Conservation (phyloP, 192 early-diverging fungal species). For the Gonapodya sp. region DNA sequence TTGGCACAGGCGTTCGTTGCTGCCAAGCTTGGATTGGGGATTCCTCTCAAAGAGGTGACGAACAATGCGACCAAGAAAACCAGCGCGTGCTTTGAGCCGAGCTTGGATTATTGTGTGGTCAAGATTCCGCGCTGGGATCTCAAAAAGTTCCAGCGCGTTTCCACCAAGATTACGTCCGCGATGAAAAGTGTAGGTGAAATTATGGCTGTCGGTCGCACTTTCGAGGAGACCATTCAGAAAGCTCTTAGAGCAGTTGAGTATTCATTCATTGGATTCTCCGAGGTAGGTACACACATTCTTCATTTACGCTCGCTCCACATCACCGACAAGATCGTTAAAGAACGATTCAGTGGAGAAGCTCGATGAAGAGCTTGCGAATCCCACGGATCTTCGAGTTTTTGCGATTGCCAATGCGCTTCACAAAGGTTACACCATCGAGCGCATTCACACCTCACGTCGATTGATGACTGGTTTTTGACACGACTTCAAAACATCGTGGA, state of each 20-base stretch:
- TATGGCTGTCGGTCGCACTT: constrained; percentile 96
- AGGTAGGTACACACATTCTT: constrained; percentile 22
- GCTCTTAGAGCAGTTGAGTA: constrained; percentile 70
- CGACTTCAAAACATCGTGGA: constrained; percentile 75
- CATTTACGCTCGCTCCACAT: not conserved
- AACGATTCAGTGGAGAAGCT: constrained; percentile 70
- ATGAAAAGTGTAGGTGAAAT: constrained; percentile 99
- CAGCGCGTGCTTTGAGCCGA: constrained; percentile 94
- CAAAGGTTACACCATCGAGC: constrained; percentile 62
- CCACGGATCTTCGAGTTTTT: constrained; percentile 77
- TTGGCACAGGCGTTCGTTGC: constrained; percentile 96
- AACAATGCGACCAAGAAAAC: constrained; percentile 91
- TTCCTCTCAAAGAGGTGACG: constrained; percentile 71
- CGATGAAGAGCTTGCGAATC: constrained; percentile 36
- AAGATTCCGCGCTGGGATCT: constrained; percentile 99
- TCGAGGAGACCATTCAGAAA: constrained; percentile 94
- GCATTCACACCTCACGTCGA: constrained; percentile 71
- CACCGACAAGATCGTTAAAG: too few relatives aligned
- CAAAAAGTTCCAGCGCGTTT: constrained; percentile 85
- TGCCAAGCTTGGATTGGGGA: constrained; percentile 91
- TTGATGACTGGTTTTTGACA: constrained; percentile 86
- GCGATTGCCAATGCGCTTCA: constrained; percentile 73
- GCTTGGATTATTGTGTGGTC: constrained; percentile 86
- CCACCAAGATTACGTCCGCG: constrained; percentile 68
- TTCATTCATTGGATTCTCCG: constrained; percentile 71